Percentiles rank a stretch among this genome's conserved stretches.
Conservation (phyloP, 768 basidiomycete species). For the Leccinum imitatum region DNA sequence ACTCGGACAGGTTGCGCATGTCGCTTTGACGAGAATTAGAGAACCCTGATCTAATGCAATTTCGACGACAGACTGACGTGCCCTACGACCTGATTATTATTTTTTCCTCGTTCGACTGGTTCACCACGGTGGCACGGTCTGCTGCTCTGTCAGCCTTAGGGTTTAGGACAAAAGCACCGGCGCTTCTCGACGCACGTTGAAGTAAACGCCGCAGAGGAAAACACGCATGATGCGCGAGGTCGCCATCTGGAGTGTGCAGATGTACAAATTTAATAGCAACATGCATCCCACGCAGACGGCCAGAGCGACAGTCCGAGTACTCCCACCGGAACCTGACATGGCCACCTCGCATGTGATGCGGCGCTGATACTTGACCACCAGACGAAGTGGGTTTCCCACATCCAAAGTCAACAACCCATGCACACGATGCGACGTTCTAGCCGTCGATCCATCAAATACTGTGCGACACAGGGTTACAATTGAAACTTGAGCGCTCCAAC, state of each 20-base stretch:
- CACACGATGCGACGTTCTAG: not conserved
- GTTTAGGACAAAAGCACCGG: constrained; percentile 4
- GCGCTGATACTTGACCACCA: not conserved
- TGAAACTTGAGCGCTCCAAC: not conserved
- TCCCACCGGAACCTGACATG: not conserved
- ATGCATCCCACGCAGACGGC: constrained; percentile 1
- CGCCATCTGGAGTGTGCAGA: constrained; percentile 3
- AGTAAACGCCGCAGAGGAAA: constrained; percentile 5
- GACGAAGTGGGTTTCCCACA: not conserved
- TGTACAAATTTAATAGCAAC: not conserved
- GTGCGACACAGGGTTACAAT: not conserved
- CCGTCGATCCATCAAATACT: not conserved
- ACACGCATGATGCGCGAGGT: constrained; percentile 29
- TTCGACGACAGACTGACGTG: not conserved
- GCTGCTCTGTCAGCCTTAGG: constrained; percentile 12
- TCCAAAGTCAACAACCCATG: not conserved
- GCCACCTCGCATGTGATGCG: not conserved
- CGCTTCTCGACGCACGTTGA: constrained; percentile 17
- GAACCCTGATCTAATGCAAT: not conserved
- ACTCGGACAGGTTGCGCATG: not conserved
- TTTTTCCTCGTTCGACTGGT: not conserved
- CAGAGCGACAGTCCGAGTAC: not conserved
- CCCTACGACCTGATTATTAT: constrained; percentile 10
- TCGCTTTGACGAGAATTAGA: not conserved
- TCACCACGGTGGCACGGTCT: not conserved